Conservation (phyloP, 2,329 filamentous ascomycete genomes). For the Purpureocillium lavendulum region DNA sequence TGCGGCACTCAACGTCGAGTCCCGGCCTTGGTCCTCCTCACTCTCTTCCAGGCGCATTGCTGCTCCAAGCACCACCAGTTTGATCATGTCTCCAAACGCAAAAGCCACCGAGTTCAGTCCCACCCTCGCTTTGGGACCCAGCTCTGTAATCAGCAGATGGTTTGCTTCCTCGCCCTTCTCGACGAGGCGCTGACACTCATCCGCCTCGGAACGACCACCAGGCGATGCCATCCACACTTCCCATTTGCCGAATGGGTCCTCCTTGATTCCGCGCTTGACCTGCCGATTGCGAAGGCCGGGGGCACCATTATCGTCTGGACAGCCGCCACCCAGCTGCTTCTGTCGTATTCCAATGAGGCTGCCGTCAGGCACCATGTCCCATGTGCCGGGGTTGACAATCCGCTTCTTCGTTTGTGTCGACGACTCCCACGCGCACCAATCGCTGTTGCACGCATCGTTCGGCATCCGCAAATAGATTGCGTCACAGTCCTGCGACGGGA, state of each 20-base stretch:
- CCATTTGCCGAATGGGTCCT: conserved; percentile 31
- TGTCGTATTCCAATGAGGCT: conserved; percentile 56
- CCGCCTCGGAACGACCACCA: conserved; percentile 31
- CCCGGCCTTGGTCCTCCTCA: conserved; percentile 17
- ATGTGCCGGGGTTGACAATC: conserved; percentile 55
- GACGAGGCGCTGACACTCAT: conserved; percentile 38
- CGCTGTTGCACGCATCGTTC: conserved; percentile 26
- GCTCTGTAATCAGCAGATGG: conserved; percentile 54
- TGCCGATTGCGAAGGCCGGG: conserved; percentile 19
- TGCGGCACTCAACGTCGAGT: conserved; percentile 24
- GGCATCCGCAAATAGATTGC: conserved; percentile 46
- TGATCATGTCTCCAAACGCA: conserved; percentile 64
- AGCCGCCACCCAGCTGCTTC: conserved; percentile 17
- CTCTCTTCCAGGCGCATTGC: conserved; percentile 52
- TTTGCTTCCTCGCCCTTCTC: conserved; percentile 31
- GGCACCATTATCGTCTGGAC: conserved; percentile 5
- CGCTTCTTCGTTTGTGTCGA: conserved; percentile 42
- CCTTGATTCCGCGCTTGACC: conserved; percentile 12
- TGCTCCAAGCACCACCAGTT: conserved; percentile 56
- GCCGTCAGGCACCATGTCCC: conserved; percentile 53
- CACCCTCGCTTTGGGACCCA: conserved; percentile 56
- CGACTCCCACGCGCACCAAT: conserved; percentile 42
- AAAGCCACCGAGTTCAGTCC: conserved; percentile 60
- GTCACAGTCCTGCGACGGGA: conserved; percentile 41
- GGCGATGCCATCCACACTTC: conserved; percentile 46